Percentiles rank a stretch among this genome's conserved stretches.
phyloP scores from a whole-genome alignment of 2,329 filamentous ascomycete genomes.

The Fusarium euwallaceae region DNA sequence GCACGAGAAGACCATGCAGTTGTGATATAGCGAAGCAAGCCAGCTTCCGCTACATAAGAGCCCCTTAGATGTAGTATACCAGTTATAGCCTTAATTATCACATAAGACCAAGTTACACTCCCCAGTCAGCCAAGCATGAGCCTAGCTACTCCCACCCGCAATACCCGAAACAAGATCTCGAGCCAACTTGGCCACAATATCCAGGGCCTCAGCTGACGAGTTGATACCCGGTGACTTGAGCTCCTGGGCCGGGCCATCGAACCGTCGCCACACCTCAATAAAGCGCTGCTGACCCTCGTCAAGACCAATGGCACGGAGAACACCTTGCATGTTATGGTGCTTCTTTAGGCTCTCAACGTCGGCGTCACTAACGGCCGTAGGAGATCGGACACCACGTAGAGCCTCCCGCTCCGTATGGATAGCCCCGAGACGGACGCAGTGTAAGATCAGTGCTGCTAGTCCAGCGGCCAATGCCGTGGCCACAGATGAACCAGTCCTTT shows the following conservation, averaged over 20 bases:
- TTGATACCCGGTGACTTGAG: background rate
- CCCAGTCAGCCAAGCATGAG: background rate
- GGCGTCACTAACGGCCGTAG: background rate
- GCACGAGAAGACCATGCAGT: no score
- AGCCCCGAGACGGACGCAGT: background rate
- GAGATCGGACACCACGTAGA: background rate
- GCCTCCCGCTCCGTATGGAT: background rate
- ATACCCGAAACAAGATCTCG: background rate
- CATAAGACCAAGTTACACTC: no score
- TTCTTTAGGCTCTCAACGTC: background rate
- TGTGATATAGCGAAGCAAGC: no score
- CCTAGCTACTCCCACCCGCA: background rate
- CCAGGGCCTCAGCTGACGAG: background rate
- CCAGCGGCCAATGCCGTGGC: background rate
- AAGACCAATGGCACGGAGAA: background rate
- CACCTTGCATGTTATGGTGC: background rate
- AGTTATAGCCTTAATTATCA: no score
- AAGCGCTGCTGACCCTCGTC: background rate
- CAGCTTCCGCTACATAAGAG: no score
- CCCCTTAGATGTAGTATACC: no score
- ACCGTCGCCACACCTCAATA: background rate
- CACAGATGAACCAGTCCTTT: background rate
- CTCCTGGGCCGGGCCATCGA: background rate
- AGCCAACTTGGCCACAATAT: background rate
- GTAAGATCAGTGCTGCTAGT: background rate